Conservation (phyloP, 345 rosid species). For the Rhodamnia argentea region DNA sequence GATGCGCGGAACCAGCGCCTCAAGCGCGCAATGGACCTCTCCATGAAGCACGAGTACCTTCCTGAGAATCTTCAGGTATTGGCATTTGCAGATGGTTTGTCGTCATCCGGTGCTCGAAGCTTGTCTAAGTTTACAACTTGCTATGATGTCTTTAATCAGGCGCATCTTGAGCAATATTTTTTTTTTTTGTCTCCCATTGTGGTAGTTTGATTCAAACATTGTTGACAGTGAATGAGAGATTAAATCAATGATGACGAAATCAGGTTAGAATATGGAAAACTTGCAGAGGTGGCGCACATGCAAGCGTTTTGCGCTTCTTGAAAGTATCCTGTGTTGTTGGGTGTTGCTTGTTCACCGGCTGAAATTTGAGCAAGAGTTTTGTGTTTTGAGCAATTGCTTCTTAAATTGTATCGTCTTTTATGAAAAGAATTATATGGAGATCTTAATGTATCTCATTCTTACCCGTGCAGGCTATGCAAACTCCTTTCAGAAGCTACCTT, state of each 20-base stretch:
- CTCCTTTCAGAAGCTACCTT: constrained; percentile 93
- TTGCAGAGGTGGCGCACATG: background rate
- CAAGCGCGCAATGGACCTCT: constrained; percentile 97
- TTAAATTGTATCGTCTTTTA: background rate
- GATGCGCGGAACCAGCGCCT: constrained; percentile 96
- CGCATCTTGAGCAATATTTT: background rate
- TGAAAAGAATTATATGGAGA: background rate
- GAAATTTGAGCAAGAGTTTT: background rate
- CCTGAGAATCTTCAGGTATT: constrained; percentile 68
- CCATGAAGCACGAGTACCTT: constrained; percentile 95
- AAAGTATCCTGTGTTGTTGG: background rate
- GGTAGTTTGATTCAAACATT: background rate
- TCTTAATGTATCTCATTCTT: background rate
- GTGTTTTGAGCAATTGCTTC: background rate
- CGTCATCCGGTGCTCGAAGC: background rate
- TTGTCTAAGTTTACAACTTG: background rate
- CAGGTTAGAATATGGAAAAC: background rate
- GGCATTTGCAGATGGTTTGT: background rate
- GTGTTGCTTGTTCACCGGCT: background rate
- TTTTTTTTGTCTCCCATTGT: background rate
- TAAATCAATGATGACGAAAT: background rate
- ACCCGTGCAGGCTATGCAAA: constrained; percentile 60
- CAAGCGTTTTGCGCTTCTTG: background rate
- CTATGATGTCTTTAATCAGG: background rate
- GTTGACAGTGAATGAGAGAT: background rate